Evolutionary conservation across 73 alveolate species (phyloP).

Genomic region (Paramecium primaurelia): DNA sequence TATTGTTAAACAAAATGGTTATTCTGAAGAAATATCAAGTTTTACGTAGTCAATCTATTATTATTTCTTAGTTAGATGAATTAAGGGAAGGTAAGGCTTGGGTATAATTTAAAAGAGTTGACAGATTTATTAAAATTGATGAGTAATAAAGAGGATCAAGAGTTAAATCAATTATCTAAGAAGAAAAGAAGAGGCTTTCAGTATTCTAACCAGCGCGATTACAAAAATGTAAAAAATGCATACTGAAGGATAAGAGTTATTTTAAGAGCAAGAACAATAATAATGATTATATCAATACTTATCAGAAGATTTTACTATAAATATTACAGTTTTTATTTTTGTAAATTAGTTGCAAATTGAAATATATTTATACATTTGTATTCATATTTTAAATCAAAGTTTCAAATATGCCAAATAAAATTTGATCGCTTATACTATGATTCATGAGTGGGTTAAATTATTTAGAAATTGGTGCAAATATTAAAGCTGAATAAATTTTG

Average conservation of each 20-base stretch:
- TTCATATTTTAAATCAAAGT: not conserved
- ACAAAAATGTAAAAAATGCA: not conserved
- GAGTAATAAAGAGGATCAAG: conserved; percentile 5
- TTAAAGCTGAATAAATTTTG: too few relatives aligned
- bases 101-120: conserved; percentile 59
- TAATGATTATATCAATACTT: not conserved
- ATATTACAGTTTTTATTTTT: not conserved
- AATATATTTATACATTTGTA: not conserved
- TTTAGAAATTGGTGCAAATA: too few relatives aligned
- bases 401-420: not conserved
- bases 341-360: not conserved
- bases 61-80: conserved; percentile 8
- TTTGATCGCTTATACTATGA: not conserved
- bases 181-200: conserved; percentile 23
- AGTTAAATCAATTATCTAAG: conserved; percentile 38
- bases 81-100: conserved; percentile 59
- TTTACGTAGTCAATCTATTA: not conserved
- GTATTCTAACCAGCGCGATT: not conserved
- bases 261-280: not conserved
- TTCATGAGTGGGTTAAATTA: too few relatives aligned
- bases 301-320: not conserved
- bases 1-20: conserved; percentile 48
- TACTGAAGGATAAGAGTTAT: not conserved
- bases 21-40: conserved; percentile 54
- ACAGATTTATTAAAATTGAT: conserved; percentile 49